Base-by-base conservation (phyloP, 2,329 filamentous ascomycete genomes). In the Penicillium sp. region DNA sequence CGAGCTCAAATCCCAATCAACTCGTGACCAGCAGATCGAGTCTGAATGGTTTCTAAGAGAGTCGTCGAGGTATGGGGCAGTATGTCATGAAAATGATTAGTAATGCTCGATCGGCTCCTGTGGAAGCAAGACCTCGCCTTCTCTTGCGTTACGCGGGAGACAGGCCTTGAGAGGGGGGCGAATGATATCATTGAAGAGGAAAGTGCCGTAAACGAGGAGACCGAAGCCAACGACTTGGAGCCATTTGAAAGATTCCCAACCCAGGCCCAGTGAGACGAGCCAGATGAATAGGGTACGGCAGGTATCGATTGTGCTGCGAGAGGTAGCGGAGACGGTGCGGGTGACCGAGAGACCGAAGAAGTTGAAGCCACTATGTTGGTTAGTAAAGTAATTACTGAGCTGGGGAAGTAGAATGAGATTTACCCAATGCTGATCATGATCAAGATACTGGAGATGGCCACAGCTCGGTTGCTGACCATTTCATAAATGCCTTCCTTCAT, bases 371-470 rank as follows among this genome's bases (percentile, higher is more conserved):
- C 91, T 95, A 56, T 51, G 12, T 24, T 65, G 60, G 48, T 26
- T 46, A 55, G 39, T 21, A 27, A 27, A 30, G 41, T 2, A 2
- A 6, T 26, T 9, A 8, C 20, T 40, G 4, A 21, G 12, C 1
- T 15, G 34, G 4, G n/a, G 23, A 15, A 29, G 40, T 23, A 44
- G 42, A 42, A 41, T 32, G 21, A 44, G 20, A 78, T 84, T 69
- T 84, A 95, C 89, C 93, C 93, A 64, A 99, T 99, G 66, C 91
- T 96, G 61, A 99, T 82, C 94, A 99, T 99, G 70, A 97, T 97
- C 52, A 96, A 73, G 7, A 97, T 48, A 59, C 91, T 96, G 18
- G 90, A 90, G 3, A 92, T 63, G 24, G 87, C 83, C 54, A 99
- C 86, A 13, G 83, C 76, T 46, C 78, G 82, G 72, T 92, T 86